phyloP scores from a whole-genome alignment of 768 basidiomycete species.

The Phaeolepiota aurea region DNA sequence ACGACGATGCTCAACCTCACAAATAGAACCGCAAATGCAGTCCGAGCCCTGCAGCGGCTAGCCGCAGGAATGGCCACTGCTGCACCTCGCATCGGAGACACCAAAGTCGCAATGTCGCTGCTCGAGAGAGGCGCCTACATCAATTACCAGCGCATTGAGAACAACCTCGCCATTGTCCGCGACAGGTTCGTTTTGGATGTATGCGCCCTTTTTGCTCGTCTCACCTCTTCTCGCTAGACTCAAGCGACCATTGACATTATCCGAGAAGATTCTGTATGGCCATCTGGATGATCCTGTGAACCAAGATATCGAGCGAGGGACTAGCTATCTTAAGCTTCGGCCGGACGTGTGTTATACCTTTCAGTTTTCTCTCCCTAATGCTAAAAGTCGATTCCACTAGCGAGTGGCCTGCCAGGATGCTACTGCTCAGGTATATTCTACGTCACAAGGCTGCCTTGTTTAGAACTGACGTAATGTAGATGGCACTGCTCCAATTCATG shows the following conservation, averaged over 20 bases:
- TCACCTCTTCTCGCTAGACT: slow-evolving; percentile 40
- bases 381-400: slow-evolving; percentile 24
- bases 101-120: slow-evolving; percentile 83
- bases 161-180: slow-evolving; percentile 86
- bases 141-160: slow-evolving; percentile 97
- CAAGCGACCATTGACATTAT: slow-evolving; percentile 83
- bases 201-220: not conserved
- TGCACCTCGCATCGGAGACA: slow-evolving; percentile 76
- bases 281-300: slow-evolving; percentile 92
- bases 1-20: slow-evolving; percentile 58
- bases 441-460: slow-evolving; percentile 7
- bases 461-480: slow-evolving; percentile 47
- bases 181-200: slow-evolving; percentile 45
- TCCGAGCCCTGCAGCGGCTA: slow-evolving; percentile 43
- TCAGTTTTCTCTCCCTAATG: slow-evolving; percentile 4
- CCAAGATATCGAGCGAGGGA: slow-evolving; percentile 87
- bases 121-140: slow-evolving; percentile 79
- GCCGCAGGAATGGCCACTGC: slow-evolving; percentile 77
- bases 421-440: slow-evolving; percentile 61
- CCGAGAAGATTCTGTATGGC: slow-evolving; percentile 97
- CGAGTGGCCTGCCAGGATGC: slow-evolving; percentile 90
- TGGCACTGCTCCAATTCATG: slow-evolving; percentile 99
- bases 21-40: slow-evolving; percentile 41
- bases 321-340: slow-evolving; percentile 93
- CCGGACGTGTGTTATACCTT: slow-evolving; percentile 70